phyloP scores from a whole-genome alignment of 1,284 basidiomycete species.

The Amylostereum areolatum region DNA sequence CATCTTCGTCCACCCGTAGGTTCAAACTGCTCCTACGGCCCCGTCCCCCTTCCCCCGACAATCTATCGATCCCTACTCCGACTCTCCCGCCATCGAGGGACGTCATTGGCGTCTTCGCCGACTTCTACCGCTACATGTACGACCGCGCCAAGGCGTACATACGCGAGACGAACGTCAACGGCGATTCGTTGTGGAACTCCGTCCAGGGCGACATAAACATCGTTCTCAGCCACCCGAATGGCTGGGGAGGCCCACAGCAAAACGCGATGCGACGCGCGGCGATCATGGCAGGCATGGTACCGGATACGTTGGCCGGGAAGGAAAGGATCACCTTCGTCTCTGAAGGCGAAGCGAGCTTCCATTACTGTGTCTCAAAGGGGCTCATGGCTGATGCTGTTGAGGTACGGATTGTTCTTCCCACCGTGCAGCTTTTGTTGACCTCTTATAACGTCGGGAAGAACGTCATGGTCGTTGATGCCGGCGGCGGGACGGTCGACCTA shows the following conservation, averaged over 20 bases:
- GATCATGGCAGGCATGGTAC: conserved; percentile 20
- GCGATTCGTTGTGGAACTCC: background rate
- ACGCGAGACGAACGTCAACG: background rate
- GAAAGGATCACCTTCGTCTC: conserved; percentile 33
- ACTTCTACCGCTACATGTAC: conserved; percentile 8
- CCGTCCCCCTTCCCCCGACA: background rate
- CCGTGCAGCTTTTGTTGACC: background rate
- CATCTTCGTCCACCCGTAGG: conserved; percentile 4
- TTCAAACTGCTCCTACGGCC: conserved; percentile 14
- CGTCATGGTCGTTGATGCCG: conserved; percentile 12
- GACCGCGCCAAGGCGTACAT: background rate
- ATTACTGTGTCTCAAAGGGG: conserved; percentile 31
- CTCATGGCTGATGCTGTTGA: conserved; percentile 22
- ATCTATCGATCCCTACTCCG: conserved; percentile 2
- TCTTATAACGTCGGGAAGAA: conserved; percentile 2
- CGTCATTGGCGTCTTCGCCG: conserved; percentile 8
- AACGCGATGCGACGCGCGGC: conserved; percentile 28
- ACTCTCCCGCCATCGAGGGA: conserved; percentile 5
- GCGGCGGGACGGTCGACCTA: conserved; percentile 13
- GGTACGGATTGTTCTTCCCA: conserved; percentile 10
- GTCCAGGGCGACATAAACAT: conserved; percentile 18
- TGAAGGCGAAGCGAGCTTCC: conserved; percentile 39
- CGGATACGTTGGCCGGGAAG: conserved; percentile 17
- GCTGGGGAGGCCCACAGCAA: conserved; percentile 31
- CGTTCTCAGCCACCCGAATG: conserved; percentile 31